Evolutionary conservation across 2,329 filamentous ascomycete species (phyloP).

Genomic region (Trichoderma koningiopsis): DNA sequence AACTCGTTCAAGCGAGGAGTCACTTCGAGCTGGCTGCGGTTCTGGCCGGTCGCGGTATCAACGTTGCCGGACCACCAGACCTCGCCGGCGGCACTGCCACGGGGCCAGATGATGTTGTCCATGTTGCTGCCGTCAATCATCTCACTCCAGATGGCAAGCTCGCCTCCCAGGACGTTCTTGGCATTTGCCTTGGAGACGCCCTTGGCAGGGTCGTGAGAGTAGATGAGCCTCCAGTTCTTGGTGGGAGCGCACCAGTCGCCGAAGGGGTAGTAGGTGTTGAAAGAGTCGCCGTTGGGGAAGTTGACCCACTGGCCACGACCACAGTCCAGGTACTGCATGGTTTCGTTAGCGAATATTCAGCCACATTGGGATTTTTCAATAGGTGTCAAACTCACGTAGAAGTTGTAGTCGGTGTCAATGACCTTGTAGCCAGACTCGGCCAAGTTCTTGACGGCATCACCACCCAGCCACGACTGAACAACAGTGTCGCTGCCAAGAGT

Average conservation of each 20-base stretch:
- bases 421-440: slow-evolving; percentile 69
- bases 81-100: slow-evolving; percentile 73
- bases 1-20: slow-evolving; percentile 71
- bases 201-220: slow-evolving; percentile 73
- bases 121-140: slow-evolving; percentile 75
- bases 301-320: slow-evolving; percentile 79
- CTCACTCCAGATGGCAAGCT: slow-evolving; percentile 81
- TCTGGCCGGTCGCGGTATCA: slow-evolving; percentile 62
- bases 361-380: not conserved
- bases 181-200: slow-evolving; percentile 63
- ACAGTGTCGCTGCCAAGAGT: slow-evolving; percentile 70
- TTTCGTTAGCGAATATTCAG: not conserved
- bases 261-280: slow-evolving; percentile 61
- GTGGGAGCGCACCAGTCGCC: slow-evolving; percentile 77
- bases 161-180: slow-evolving; percentile 75
- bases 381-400: slow-evolving; percentile 60
- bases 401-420: slow-evolving; percentile 75
- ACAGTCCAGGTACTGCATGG: slow-evolving; percentile 74
- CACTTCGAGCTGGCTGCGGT: slow-evolving; percentile 71
- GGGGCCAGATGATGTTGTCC: slow-evolving; percentile 77
- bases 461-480: slow-evolving; percentile 77
- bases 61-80: slow-evolving; percentile 76
- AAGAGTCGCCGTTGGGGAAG: slow-evolving; percentile 61
- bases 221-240: slow-evolving; percentile 81
- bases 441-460: slow-evolving; percentile 60